A percentile compares a stretch with the other conserved stretches of the same genome.
Conservation (phyloP, 2,329 filamentous ascomycete genomes). For the Metarhizium robertsii region DNA sequence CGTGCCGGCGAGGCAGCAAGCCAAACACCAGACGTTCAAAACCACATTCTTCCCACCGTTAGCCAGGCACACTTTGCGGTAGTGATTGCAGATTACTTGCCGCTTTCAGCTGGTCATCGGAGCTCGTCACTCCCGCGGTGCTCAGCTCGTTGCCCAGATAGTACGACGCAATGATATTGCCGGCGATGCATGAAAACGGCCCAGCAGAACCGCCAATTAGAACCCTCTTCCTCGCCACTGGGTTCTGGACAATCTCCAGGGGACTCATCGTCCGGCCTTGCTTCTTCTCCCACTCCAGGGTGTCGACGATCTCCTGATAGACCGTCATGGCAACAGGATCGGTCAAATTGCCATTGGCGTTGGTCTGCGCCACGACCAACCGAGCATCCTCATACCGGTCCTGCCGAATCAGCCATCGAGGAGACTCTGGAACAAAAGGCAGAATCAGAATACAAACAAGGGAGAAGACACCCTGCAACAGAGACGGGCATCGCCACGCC, state of each 20-base stretch:
- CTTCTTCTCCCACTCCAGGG: conserved; percentile 13
- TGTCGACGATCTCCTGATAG: conserved; percentile 30
- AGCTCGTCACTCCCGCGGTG: conserved; percentile 35
- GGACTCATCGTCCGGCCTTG: not conserved
- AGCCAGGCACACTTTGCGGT: conserved; percentile 3
- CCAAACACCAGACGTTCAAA: conserved; percentile 40
- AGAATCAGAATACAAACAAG: conserved; percentile 17
- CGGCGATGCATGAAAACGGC: conserved; percentile 11
- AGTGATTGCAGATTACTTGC: conserved; percentile 12
- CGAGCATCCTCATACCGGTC: conserved; percentile 31
- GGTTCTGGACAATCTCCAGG: conserved; percentile 33
- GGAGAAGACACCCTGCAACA: conserved; percentile 22
- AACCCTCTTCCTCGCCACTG: conserved; percentile 38
- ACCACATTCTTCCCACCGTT: conserved; percentile 31
- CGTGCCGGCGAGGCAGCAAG: conserved; percentile 31
- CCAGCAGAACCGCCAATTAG: conserved; percentile 29
- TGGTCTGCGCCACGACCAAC: conserved; percentile 29
- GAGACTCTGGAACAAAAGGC: conserved; percentile 31
- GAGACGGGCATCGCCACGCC: conserved; percentile 25
- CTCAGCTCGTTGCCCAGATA: conserved; percentile 30
- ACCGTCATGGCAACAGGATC: conserved; percentile 16
- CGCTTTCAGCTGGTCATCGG: conserved; percentile 31
- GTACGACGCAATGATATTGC: conserved; percentile 32
- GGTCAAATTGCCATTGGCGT: conserved; percentile 31
- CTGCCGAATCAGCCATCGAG: conserved; percentile 35